Evolutionary conservation across 2,329 filamentous ascomycete genomes (phyloP).

Genomic region (Aspergillus aculeatinus): DNA sequence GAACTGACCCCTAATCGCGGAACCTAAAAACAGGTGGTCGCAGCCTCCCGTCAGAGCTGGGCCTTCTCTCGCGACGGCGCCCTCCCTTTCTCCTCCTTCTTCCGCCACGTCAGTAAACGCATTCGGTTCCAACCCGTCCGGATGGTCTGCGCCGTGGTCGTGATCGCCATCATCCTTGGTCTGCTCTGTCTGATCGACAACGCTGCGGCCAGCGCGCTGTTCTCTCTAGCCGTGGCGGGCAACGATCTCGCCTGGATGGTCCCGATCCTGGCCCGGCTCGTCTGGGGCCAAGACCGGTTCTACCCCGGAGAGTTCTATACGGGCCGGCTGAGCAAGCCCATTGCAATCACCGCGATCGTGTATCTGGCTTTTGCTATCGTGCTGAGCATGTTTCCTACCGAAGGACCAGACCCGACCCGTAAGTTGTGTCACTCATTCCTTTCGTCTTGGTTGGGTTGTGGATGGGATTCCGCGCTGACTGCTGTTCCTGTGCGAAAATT

Average conservation of each 20-base stretch:
- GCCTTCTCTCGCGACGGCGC: constrained; percentile 62
- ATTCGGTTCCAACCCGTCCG: constrained; percentile 59
- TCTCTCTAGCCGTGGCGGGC: constrained; percentile 53
- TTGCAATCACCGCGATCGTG: constrained; percentile 54
- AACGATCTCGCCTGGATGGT: constrained; percentile 60
- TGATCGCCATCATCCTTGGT: constrained; percentile 54
- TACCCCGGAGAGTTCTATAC: constrained; percentile 60
- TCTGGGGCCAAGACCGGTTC: constrained; percentile 60
- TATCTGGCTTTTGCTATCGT: constrained; percentile 57
- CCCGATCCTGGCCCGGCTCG: constrained; percentile 56
- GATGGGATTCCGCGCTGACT: no score
- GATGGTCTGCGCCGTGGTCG: constrained; percentile 56
- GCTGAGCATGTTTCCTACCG: constrained; percentile 58
- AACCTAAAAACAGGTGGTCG: constrained; percentile 42
- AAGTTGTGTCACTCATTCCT: constrained; percentile 19
- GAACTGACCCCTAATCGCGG: not conserved
- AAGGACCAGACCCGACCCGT: constrained; percentile 54
- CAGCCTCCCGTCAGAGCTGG: constrained; percentile 60
- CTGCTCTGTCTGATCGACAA: constrained; percentile 57
- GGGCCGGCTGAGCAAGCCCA: constrained; percentile 52
- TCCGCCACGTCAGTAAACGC: constrained; percentile 54
- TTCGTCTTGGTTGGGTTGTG: not conserved
- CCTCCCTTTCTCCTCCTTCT: constrained; percentile 58
- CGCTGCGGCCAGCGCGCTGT: constrained; percentile 57
- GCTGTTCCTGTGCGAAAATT: not conserved